phyloP scores from a whole-genome alignment of 2,329 filamentous ascomycete genomes.

The Microascus cirrosus region DNA sequence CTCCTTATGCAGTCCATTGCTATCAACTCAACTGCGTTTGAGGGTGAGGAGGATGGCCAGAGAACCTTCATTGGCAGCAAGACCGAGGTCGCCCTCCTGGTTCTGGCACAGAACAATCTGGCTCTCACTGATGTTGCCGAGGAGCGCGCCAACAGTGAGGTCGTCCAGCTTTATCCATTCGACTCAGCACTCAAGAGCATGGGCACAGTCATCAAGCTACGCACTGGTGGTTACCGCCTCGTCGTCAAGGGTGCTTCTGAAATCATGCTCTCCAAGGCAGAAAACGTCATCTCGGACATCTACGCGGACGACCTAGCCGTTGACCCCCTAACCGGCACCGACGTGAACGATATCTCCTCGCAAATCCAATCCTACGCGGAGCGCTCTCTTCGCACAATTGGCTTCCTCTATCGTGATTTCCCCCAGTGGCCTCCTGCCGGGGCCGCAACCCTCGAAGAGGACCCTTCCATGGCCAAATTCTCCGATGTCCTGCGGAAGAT shows the following conservation, averaged over 20 bases:
- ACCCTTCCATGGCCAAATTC: conserved; percentile 26
- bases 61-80: conserved; percentile 41
- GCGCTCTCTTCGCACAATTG: conserved; percentile 65
- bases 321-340: conserved; percentile 28
- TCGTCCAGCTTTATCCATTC: conserved; percentile 39
- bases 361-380: conserved; percentile 49
- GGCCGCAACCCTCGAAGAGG: conserved; percentile 25
- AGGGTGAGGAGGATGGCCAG: conserved; percentile 33
- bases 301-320: conserved; percentile 16
- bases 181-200: conserved; percentile 45
- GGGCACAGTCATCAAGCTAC: conserved; percentile 38
- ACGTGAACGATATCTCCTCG: conserved; percentile 38
- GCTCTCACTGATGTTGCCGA: conserved; percentile 34
- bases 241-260: conserved; percentile 47
- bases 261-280: conserved; percentile 27
- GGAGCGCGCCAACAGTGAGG: conserved; percentile 30
- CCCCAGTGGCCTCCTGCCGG: neutral
- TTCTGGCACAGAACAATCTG: conserved; percentile 35
- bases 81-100: conserved; percentile 41
- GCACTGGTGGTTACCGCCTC: conserved; percentile 29
- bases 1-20: conserved; percentile 29
- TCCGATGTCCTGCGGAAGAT: conserved; percentile 36
- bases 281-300: conserved; percentile 24
- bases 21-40: conserved; percentile 49
- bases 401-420: conserved; percentile 67